Conservation (phyloP, 306 rosid species). For the Notholithocarpus densiflorus region DNA sequence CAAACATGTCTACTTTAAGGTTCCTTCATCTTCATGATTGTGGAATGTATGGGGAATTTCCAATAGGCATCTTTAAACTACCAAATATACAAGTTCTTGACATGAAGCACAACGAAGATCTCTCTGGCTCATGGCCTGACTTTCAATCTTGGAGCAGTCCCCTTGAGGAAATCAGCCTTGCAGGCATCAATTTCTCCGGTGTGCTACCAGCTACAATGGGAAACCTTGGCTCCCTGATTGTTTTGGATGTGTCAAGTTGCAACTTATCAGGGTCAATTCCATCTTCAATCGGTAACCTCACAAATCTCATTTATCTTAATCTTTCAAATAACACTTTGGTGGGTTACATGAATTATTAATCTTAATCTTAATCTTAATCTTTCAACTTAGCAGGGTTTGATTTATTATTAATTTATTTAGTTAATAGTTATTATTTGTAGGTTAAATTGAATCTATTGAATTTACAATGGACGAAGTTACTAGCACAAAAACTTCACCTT, state of each 20-base stretch:
- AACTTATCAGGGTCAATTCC: not conserved
- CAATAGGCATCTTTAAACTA: not conserved
- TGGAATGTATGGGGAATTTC: not conserved
- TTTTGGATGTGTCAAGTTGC: not conserved
- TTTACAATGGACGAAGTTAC: too few species aligned
- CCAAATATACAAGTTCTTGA: not conserved
- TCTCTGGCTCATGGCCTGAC: not conserved
- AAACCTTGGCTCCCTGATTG: not conserved
- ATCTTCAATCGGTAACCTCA: not conserved
- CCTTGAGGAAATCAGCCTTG: not conserved
- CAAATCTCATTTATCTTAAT: not conserved
- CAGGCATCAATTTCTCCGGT: not conserved
- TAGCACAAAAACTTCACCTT: too few species aligned
- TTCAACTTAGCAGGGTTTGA: too few species aligned
- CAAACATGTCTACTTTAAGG: not conserved
- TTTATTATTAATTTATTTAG: too few species aligned
- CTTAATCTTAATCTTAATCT: too few species aligned
- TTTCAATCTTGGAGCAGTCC: not conserved
- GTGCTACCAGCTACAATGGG: not conserved
- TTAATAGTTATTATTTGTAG: too few species aligned
- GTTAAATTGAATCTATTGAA: too few species aligned
- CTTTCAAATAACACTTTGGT: not conserved
- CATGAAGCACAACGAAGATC: not conserved
- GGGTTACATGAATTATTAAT: too few species aligned
- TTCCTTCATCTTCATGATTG: not conserved